Conservation (phyloP, 306 rosid species). For the Prunus kanzakura region DNA sequence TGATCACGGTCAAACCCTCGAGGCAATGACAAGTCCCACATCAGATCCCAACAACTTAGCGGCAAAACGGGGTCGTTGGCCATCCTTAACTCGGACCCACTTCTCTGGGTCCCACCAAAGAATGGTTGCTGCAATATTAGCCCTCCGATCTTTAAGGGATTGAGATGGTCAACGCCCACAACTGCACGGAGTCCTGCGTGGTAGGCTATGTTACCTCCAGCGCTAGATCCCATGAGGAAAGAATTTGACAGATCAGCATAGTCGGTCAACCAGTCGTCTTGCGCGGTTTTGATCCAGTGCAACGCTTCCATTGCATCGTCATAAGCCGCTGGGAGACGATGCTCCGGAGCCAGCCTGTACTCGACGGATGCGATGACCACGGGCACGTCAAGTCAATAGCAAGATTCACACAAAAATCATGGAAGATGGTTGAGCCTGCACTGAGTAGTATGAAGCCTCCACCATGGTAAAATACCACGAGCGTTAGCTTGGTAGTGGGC, state of each 20-base stretch:
- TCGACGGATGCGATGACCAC: too few species aligned
- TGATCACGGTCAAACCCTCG: conserved; percentile 46
- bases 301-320: too few species aligned
- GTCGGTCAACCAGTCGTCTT: conserved; percentile 36
- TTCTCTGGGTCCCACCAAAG: conserved; percentile 45
- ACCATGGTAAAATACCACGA: conserved; percentile 42
- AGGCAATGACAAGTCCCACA: conserved; percentile 55
- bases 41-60: conserved; percentile 7
- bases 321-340: too few species aligned
- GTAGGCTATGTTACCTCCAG: conserved; percentile 53
- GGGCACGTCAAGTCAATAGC: too few species aligned
- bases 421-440: conserved; percentile 28
- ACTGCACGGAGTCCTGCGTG: conserved; percentile 31
- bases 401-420: conserved; percentile 17
- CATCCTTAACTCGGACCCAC: conserved; percentile 34
- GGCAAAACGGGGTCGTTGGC: conserved; percentile 23
- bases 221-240: conserved; percentile 50
- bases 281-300: background rate
- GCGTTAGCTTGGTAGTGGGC: conserved; percentile 28
- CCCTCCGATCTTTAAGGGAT: conserved; percentile 36
- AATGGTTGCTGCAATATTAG: conserved; percentile 48
- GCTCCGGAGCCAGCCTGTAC: too few species aligned
- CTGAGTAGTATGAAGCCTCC: conserved; percentile 36
- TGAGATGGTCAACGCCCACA: background rate
- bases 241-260: conserved; percentile 38